These are phyloP conservation scores for Trypanosoma scelopori DNA, from an alignment of 208 protist genomes.

Conservation along the genomic window DNA sequence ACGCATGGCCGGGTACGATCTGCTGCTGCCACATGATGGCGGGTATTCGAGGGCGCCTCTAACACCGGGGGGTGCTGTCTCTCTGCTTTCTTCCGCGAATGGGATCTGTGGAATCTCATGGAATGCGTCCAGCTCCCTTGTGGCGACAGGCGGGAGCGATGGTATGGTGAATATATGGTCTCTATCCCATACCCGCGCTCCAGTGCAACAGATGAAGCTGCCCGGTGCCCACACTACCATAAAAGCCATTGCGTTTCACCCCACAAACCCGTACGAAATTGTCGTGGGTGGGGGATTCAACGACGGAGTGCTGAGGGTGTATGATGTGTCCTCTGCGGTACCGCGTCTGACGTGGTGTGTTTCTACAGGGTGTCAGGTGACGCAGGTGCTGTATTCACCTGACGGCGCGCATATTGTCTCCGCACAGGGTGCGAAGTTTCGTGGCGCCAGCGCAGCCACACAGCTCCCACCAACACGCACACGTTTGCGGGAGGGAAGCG, in stretches of 20 bases:
- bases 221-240: conserved; percentile 41
- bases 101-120: conserved; percentile 67
- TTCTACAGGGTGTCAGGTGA: conserved; percentile 45
- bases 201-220: conserved; percentile 33
- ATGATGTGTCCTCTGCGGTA: conserved; percentile 51
- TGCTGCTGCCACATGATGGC: conserved; percentile 5
- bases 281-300: conserved; percentile 42
- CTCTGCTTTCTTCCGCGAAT: conserved; percentile 31
- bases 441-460: background rate
- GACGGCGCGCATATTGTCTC: conserved; percentile 69
- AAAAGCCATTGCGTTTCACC: conserved; percentile 73
- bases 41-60: background rate
- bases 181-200: conserved; percentile 36
- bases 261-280: conserved; percentile 63
- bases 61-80: conserved; percentile 3
- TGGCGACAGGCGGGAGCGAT: conserved; percentile 57
- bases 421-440: conserved; percentile 32
- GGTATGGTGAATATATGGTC: conserved; percentile 72
- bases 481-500: background rate
- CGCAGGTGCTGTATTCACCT: conserved; percentile 73
- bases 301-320: conserved; percentile 42
- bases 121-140: conserved; percentile 61
- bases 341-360: conserved; percentile 30
- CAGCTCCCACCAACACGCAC: background rate
- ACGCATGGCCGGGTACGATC: conserved; percentile 25